These are phyloP conservation scores for Trypanosoma mega DNA, from an alignment of 208 protist genomes.

Conservation along the genomic window DNA sequence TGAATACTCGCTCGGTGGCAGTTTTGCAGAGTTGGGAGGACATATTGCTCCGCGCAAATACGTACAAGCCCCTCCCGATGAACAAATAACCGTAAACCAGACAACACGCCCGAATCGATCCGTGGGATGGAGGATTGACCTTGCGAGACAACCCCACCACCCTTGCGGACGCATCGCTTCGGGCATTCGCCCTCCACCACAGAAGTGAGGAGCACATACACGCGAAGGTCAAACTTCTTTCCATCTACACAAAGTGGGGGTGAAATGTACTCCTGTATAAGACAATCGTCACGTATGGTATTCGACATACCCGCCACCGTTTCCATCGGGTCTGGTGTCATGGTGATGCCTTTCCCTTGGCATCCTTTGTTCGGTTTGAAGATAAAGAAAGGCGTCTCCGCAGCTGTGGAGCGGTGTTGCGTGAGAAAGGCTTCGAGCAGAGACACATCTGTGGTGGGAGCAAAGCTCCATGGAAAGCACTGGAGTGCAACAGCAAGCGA, in stretches of 20 bases:
- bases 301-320: constrained; percentile 33
- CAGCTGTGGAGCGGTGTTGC: background rate
- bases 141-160: background rate
- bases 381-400: constrained; percentile 52
- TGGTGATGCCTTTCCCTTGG: constrained; percentile 73
- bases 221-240: constrained; percentile 94
- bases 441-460: constrained; percentile 31
- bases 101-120: constrained; percentile 30
- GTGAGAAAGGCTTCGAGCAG: constrained; percentile 31
- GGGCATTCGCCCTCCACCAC: constrained; percentile 24
- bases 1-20: constrained; percentile 45
- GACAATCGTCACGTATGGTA: constrained; percentile 35
- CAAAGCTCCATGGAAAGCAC: constrained; percentile 59
- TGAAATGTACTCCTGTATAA: constrained; percentile 89
- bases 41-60: constrained; percentile 90
- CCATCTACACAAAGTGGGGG: constrained; percentile 89
- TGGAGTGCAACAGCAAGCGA: constrained; percentile 14
- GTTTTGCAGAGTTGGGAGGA: constrained; percentile 48
- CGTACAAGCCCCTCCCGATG: constrained; percentile 90
- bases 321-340: constrained; percentile 52
- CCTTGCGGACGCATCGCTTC: background rate
- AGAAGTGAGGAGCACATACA: constrained; percentile 91
- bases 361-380: constrained; percentile 88
- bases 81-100: constrained; percentile 75
- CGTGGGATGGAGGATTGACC: too few relatives aligned